Evolutionary conservation across 1,284 basidiomycete species (phyloP).

Genomic region (Blastosporella zonata): DNA sequence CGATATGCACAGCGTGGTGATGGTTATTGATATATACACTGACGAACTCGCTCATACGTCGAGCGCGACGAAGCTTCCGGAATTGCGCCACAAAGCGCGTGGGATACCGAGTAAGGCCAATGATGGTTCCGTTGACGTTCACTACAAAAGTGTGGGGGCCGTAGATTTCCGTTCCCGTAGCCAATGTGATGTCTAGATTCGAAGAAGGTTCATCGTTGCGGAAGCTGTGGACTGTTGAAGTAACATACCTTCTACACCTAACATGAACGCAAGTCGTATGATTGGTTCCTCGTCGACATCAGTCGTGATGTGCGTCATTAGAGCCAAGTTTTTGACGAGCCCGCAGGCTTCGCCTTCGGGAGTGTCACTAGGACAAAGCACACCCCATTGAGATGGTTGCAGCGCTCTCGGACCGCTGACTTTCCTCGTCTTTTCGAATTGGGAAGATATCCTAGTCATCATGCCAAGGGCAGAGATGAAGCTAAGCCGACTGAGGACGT

Average conservation of each 20-base stretch:
- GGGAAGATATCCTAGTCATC: slow-evolving; percentile 99
- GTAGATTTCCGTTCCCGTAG: slow-evolving; percentile 96
- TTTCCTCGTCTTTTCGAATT: slow-evolving; percentile 99
- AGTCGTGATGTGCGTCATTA: slow-evolving; percentile 99
- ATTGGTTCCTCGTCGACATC: slow-evolving; percentile 98
- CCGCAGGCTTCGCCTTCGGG: slow-evolving; percentile 99
- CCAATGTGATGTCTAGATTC: slow-evolving; percentile 80
- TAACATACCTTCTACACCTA: slow-evolving; percentile 86
- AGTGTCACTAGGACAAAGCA: slow-evolving; percentile 97
- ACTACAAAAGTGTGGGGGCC: slow-evolving; percentile 90
- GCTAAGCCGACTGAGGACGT: slow-evolving; percentile 91
- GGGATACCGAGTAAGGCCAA: slow-evolving; percentile 90
- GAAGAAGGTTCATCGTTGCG: slow-evolving; percentile 18
- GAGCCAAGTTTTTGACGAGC: slow-evolving; percentile 96
- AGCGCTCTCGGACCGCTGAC: slow-evolving; percentile 97
- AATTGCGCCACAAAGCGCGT: slow-evolving; percentile 87
- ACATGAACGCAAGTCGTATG: slow-evolving; percentile 85
- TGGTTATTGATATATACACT: slow-evolving; percentile 97
- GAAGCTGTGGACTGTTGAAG: slow-evolving; percentile 1
- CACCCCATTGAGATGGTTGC: slow-evolving; percentile 99
- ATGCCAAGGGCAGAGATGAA: slow-evolving; percentile 99
- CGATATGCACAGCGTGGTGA: slow-evolving; percentile 94
- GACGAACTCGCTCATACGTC: slow-evolving; percentile 95
- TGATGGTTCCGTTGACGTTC: slow-evolving; percentile 95
- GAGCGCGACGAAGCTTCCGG: slow-evolving; percentile 88